These are phyloP conservation scores for Meira nashicola DNA, from an alignment of 1,284 basidiomycete genomes.

Conservation along the genomic window DNA sequence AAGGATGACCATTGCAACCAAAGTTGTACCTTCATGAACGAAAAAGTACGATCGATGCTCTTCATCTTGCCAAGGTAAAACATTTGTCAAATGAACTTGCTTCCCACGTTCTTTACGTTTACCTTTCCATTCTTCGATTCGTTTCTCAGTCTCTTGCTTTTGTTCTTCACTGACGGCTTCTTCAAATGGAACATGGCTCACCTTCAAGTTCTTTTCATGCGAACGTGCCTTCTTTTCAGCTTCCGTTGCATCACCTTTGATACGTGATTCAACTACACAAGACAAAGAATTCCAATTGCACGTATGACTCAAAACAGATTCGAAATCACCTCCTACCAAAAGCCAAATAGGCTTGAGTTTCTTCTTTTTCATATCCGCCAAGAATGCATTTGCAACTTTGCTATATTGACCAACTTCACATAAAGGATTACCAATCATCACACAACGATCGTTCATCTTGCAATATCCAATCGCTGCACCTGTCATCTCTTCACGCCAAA, in stretches of 20 bases:
- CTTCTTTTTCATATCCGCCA: slow-evolving; percentile 25
- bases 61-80: slow-evolving; percentile 60
- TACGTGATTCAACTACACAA: slow-evolving; percentile 60
- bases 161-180: slow-evolving; percentile 55
- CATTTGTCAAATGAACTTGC: slow-evolving; percentile 61
- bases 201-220: slow-evolving; percentile 58
- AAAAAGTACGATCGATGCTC: slow-evolving; percentile 61
- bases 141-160: slow-evolving; percentile 54
- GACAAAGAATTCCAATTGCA: slow-evolving; percentile 60
- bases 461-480: slow-evolving; percentile 60
- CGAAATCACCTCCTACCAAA: slow-evolving; percentile 57
- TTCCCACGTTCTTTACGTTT: slow-evolving; percentile 56
- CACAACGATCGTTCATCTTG: slow-evolving; percentile 53
- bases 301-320: slow-evolving; percentile 57
- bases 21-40: slow-evolving; percentile 56
- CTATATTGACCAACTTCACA: slow-evolving; percentile 57
- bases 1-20: slow-evolving; percentile 59
- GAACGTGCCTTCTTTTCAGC: slow-evolving; percentile 58
- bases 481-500: slow-evolving; percentile 58
- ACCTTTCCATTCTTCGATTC: slow-evolving; percentile 58
- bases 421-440: slow-evolving; percentile 59
- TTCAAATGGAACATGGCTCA: slow-evolving; percentile 48
- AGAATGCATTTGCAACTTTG: slow-evolving; percentile 56
- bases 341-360: slow-evolving; percentile 60
- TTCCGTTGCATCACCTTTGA: slow-evolving; percentile 56